A percentile compares a stretch with the other conserved stretches of the same genome.
phyloP scores from a whole-genome alignment of 129 eudicot species.

The Centaurea solstitialis region DNA sequence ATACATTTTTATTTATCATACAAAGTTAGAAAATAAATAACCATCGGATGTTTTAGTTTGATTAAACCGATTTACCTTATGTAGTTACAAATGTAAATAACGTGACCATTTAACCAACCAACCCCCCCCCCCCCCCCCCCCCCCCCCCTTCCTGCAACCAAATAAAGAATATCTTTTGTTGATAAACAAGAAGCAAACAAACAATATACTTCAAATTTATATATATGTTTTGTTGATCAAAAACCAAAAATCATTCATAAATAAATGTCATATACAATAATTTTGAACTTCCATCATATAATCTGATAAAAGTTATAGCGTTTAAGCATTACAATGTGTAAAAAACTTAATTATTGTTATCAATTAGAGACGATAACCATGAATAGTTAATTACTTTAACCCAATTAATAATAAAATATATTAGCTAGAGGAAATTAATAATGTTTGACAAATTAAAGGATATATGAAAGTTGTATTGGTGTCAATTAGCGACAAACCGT shows the following conservation, averaged over 20 bases:
- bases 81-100: too few relatives aligned
- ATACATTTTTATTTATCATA: neutral
- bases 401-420: too few relatives aligned
- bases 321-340: neutral
- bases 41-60: neutral
- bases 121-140: too few relatives aligned
- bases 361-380: neutral
- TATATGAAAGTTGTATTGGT: constrained; percentile 1
- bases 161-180: too few relatives aligned
- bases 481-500: constrained; percentile 18
- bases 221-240: too few relatives aligned
- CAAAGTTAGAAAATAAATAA: neutral
- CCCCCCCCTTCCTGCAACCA: too few relatives aligned
- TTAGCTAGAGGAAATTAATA: too few relatives aligned
- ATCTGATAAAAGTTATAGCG: neutral
- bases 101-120: too few relatives aligned
- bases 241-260: neutral
- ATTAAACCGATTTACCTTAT: neutral
- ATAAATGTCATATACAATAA: too few relatives aligned
- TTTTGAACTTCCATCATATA: too few relatives aligned
- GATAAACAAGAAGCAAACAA: too few relatives aligned
- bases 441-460: neutral
- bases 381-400: neutral
- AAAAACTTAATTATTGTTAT: neutral
- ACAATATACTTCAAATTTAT: too few relatives aligned